Conservation (phyloP, 1,284 basidiomycete genomes). For the Cutaneotrichosporon cutaneum region DNA sequence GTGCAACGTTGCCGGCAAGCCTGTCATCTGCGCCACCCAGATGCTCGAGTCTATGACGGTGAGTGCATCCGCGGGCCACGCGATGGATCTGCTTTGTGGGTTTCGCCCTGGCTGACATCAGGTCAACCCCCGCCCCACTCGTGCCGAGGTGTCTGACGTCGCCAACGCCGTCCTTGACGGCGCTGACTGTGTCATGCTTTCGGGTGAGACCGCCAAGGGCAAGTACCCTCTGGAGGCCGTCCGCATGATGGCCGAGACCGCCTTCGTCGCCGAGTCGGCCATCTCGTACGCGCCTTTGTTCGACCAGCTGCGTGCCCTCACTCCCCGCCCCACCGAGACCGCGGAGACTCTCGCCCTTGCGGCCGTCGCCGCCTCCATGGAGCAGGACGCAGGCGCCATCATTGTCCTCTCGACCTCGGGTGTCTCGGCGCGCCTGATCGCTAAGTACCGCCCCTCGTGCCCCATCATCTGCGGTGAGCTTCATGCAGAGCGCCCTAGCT, state of each 20-base stretch:
- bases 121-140: constrained; percentile 95
- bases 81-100: constrained; percentile 13
- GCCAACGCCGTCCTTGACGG: constrained; percentile 97
- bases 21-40: constrained; percentile 97
- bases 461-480: constrained; percentile 86
- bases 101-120: constrained; percentile 37
- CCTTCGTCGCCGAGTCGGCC: constrained; percentile 86
- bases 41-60: constrained; percentile 99
- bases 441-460: constrained; percentile 91
- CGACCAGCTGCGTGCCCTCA: constrained; percentile 77
- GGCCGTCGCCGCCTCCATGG: constrained; percentile 87
- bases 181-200: constrained; percentile 97
- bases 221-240: constrained; percentile 91
- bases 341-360: constrained; percentile 91
- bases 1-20: constrained; percentile 95
- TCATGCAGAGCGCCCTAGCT: background rate
- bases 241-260: constrained; percentile 98
- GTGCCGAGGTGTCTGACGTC: constrained; percentile 95
- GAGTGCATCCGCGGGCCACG: constrained; percentile 33
- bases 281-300: constrained; percentile 91
- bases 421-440: constrained; percentile 91
- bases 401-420: constrained; percentile 91
- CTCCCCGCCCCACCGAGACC: constrained; percentile 83
- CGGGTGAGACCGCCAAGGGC: constrained; percentile 96
- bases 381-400: constrained; percentile 91